These are phyloP conservation scores for Dactylellina sp. DNA, from an alignment of 2,329 filamentous ascomycete species.

Conservation along the genomic window DNA sequence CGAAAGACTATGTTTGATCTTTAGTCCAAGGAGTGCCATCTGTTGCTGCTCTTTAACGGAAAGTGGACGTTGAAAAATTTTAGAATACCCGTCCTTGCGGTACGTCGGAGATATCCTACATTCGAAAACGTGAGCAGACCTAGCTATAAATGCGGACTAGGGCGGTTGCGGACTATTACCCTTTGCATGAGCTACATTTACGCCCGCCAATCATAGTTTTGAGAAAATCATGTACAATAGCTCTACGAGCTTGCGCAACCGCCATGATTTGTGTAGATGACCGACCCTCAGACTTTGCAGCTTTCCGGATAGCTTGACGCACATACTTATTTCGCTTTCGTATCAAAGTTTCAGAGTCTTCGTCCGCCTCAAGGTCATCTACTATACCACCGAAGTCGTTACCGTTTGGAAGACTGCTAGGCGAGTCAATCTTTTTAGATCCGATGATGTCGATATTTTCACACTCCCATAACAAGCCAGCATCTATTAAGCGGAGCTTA, in stretches of 20 bases:
- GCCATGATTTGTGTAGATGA: slow-evolving; percentile 81
- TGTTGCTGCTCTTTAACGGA: slow-evolving; percentile 78
- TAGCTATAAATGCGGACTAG: slow-evolving; percentile 8
- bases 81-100: slow-evolving; percentile 89
- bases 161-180: slow-evolving; percentile 63
- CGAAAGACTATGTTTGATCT: slow-evolving; percentile 54
- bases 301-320: slow-evolving; percentile 74
- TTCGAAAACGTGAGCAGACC: slow-evolving; percentile 64
- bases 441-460: slow-evolving; percentile 66
- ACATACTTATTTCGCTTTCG: slow-evolving; percentile 75
- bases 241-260: slow-evolving; percentile 78
- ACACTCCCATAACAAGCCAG: slow-evolving; percentile 81
- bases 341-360: slow-evolving; percentile 72
- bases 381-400: slow-evolving; percentile 62
- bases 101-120: slow-evolving; percentile 81
- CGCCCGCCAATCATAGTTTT: slow-evolving; percentile 65
- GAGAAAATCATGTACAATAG: slow-evolving; percentile 81
- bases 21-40: slow-evolving; percentile 74
- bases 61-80: slow-evolving; percentile 89
- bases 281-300: slow-evolving; percentile 62
- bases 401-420: slow-evolving; percentile 48
- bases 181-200: slow-evolving; percentile 75
- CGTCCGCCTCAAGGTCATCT: slow-evolving; percentile 73
- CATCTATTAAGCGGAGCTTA: slow-evolving; percentile 85
- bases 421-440: slow-evolving; percentile 55